phyloP scores from a whole-genome alignment of 2,329 filamentous ascomycete species.

The Hypoxylon sp. region DNA sequence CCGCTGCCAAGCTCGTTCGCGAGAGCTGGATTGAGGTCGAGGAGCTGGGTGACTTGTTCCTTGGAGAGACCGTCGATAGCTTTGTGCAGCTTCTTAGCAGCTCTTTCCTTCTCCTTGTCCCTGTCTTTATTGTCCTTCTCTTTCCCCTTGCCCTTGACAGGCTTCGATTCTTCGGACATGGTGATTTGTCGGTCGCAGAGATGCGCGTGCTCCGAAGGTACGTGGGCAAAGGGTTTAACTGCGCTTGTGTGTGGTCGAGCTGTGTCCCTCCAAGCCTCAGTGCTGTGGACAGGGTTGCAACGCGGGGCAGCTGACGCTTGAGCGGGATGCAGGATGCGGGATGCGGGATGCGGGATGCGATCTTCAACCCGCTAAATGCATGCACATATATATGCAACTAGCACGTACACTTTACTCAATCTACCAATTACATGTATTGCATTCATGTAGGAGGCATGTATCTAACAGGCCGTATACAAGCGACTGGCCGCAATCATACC shows the following conservation, averaged over 20 bases:
- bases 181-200: neutral
- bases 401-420: neutral
- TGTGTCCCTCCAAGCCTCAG: neutral
- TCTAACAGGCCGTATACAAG: too few species aligned
- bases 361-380: slow-evolving; percentile 17
- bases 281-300: slow-evolving; percentile 20
- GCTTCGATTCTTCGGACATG: slow-evolving; percentile 73
- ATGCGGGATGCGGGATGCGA: neutral
- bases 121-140: slow-evolving; percentile 59
- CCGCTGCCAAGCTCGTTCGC: slow-evolving; percentile 68
- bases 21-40: slow-evolving; percentile 80
- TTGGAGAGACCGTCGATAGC: slow-evolving; percentile 68
- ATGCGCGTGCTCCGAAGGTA: slow-evolving; percentile 8
- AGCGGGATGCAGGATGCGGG: neutral
- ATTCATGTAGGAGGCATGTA: too few species aligned
- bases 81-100: slow-evolving; percentile 68
- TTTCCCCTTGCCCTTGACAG: slow-evolving; percentile 66
- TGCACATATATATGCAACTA: neutral
- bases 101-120: slow-evolving; percentile 63
- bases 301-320: slow-evolving; percentile 27
- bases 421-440: too few species aligned
- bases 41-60: slow-evolving; percentile 74
- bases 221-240: slow-evolving; percentile 8
- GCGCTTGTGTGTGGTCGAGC: slow-evolving; percentile 17
- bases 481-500: too few species aligned